phyloP scores from a whole-genome alignment of 1,139 yeast genomes.

The Yamadazyma atmosphaerica region DNA sequence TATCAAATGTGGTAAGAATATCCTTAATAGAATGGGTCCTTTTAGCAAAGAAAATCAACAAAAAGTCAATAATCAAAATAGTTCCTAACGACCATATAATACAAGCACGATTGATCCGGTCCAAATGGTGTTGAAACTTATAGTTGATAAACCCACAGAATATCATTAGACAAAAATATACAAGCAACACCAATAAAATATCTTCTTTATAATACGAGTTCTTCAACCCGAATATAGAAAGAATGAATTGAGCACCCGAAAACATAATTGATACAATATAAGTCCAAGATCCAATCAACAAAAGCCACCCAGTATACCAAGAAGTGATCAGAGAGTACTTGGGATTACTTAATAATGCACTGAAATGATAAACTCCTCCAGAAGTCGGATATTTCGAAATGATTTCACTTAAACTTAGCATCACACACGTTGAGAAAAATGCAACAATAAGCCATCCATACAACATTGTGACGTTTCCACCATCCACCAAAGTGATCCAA shows the following conservation, averaged over 20 bases:
- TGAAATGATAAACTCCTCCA: conserved; percentile 73
- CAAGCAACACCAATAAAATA: conserved; percentile 52
- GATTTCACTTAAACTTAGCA: conserved; percentile 68
- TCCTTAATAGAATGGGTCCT: conserved; percentile 59
- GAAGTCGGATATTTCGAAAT: conserved; percentile 75
- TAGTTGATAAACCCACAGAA: conserved; percentile 64
- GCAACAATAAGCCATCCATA: conserved; percentile 72
- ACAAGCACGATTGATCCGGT: conserved; percentile 62
- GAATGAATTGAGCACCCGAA: conserved; percentile 71
- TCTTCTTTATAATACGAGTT: conserved; percentile 60
- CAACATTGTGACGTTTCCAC: conserved; percentile 70
- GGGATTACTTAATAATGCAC: conserved; percentile 65
- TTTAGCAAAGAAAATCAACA: conserved; percentile 60
- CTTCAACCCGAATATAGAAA: conserved; percentile 63
- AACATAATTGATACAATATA: conserved; percentile 72
- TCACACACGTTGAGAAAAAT: conserved; percentile 59
- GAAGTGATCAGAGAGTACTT: conserved; percentile 55
- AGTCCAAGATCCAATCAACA: conserved; percentile 73
- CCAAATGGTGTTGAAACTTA: conserved; percentile 58
- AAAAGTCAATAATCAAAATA: conserved; percentile 64
- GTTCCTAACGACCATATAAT: conserved; percentile 75
- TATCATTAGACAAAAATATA: conserved; percentile 56
- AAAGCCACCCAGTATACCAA: conserved; percentile 78
- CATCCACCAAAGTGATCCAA: conserved; percentile 67
- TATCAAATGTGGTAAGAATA: conserved; percentile 69